Percentiles rank a stretch among this genome's conserved stretches.
phyloP scores from a whole-genome alignment of 306 rosid species.

The Prunus mume region DNA sequence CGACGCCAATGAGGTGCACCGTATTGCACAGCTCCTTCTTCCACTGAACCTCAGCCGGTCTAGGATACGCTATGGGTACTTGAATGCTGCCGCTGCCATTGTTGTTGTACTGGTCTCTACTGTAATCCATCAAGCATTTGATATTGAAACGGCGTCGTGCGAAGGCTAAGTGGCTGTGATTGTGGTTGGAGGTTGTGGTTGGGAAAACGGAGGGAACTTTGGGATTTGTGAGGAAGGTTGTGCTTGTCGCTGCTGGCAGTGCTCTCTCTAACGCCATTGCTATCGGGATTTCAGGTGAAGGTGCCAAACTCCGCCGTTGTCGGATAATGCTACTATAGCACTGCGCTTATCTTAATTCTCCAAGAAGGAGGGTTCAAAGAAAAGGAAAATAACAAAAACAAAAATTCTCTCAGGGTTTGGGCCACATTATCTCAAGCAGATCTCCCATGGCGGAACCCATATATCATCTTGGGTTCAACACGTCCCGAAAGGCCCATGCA shows the following conservation, averaged over 20 bases:
- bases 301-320: conserved; percentile 3
- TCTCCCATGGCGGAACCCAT: too few species aligned
- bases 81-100: conserved; percentile 14
- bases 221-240: conserved; percentile 16
- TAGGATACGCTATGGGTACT: conserved; percentile 40
- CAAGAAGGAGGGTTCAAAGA: neutral
- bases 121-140: conserved; percentile 48
- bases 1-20: conserved; percentile 71
- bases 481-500: too few species aligned
- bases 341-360: neutral
- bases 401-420: neutral
- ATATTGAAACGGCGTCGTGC: conserved; percentile 29
- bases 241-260: conserved; percentile 20
- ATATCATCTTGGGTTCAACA: too few species aligned
- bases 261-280: conserved; percentile 43
- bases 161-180: conserved; percentile 21
- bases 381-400: neutral
- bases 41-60: conserved; percentile 82
- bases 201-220: conserved; percentile 12
- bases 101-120: conserved; percentile 14
- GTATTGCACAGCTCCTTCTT: conserved; percentile 77
- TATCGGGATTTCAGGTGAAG: neutral
- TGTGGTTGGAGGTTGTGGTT: conserved; percentile 2
- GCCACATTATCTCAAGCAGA: neutral
- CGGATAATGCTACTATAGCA: neutral